A percentile compares a stretch with the other conserved stretches of the same genome.
Conservation (phyloP, 139 green algal species). For the Tetradesmus lagerheimii region DNA sequence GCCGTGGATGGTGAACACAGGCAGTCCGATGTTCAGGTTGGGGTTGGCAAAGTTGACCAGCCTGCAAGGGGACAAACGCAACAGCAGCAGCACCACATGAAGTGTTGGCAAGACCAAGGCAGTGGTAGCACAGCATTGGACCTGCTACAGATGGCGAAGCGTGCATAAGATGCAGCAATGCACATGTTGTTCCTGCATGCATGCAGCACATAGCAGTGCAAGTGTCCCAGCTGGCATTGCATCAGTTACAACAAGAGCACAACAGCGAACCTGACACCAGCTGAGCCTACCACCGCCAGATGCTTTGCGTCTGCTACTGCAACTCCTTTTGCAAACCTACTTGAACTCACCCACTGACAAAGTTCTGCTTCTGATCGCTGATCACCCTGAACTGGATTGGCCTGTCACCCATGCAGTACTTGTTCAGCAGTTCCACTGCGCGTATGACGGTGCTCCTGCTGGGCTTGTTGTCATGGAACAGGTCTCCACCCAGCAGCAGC, state of each 20-base stretch:
- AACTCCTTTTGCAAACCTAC: neutral
- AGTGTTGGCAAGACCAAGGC: no score
- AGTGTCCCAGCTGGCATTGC: no score
- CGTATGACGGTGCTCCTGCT: slow-evolving; percentile 77
- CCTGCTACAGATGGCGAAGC: no score
- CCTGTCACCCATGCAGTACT: slow-evolving; percentile 86
- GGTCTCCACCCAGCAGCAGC: slow-evolving; percentile 95
- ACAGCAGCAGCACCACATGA: neutral
- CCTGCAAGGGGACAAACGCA: slow-evolving; percentile 14
- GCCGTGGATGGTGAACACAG: slow-evolving; percentile 98
- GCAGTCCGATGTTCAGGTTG: slow-evolving; percentile 94
- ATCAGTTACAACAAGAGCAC: no score
- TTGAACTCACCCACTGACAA: slow-evolving; percentile 75
- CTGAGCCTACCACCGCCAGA: no score
- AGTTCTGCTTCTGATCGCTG: slow-evolving; percentile 87
- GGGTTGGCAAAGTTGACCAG: slow-evolving; percentile 92
- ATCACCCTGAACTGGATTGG: slow-evolving; percentile 84
- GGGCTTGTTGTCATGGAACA: slow-evolving; percentile 99
- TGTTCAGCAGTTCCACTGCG: slow-evolving; percentile 85
- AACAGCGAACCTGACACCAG: no score
- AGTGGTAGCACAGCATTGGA: neutral
- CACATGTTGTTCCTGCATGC: neutral
- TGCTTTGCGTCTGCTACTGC: neutral
- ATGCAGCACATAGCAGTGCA: neutral
- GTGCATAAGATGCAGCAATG: no score